Evolutionary conservation across 768 basidiomycete species (phyloP), one percentile per base, ranked within the genome.

Genomic region (Exidia glandulosa): DNA sequence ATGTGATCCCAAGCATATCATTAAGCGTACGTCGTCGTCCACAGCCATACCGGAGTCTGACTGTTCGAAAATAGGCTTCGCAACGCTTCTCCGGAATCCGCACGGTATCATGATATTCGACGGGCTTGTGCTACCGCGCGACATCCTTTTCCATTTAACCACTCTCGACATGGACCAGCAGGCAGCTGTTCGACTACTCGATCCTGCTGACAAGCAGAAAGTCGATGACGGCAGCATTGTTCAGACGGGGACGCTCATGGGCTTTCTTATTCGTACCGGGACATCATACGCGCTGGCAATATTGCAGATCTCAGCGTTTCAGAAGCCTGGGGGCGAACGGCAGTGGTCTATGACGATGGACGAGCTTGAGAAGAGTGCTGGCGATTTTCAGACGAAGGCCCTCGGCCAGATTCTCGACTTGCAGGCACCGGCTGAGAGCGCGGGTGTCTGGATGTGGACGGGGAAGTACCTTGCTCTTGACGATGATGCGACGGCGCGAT

Each of bases 201-300:
- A 64, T 55, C 71, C 70, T 0, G 66, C 66, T 31, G 69, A 70
- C 60, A 59, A 64, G 13, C 72, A 74, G 60, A 66, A 73, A 7
- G 34, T 36, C 34, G 7, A 7, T 36, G 34, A 36, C 16, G 34
- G 34, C 34, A 36, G 34, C 34, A 7, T 7, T 16, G 34, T 7
- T 36, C 34, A 36, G 34, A 36, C 34, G 7, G 16, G 34, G 34
- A 36, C 7, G 16, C 34, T 36, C 34, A 36, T 36, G 34, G 34
- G 7, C 16, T 36, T 36, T 36, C 34, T 36, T 16, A 7, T 16
- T 7, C 34, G 34, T 16, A 36, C 16, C 16, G 34, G 34, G 7
- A 36, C 34, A 16, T 16, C 7, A 7, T 36, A 36, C 16, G 34
- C 34, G 34, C 34, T 36, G 7, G 34, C 16, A 7, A 36, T 36